Conservation (phyloP, 169 alveolate genomes). For the Amoebophrya sp. region DNA sequence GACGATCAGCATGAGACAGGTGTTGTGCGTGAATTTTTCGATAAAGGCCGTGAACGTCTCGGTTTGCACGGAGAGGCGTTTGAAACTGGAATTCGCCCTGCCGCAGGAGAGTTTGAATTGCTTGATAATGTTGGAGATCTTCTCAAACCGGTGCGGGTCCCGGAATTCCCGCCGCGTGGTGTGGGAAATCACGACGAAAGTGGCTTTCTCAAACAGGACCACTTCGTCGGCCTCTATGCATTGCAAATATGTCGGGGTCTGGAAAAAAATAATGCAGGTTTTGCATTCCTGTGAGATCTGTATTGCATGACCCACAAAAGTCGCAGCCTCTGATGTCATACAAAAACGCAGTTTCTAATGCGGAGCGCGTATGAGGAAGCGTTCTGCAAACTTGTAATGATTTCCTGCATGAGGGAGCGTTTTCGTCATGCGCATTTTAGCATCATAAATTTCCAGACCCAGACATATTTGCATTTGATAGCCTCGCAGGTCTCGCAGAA, state of each 20-base stretch:
- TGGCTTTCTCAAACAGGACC: slow-evolving; percentile 84
- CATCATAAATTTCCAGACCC: too few species aligned
- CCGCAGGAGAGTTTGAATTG: slow-evolving; percentile 40
- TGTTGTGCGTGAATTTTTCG: background rate
- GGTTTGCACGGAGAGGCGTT: background rate
- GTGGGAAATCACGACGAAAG: slow-evolving; percentile 80
- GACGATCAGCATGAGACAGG: background rate
- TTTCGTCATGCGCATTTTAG: too few species aligned
- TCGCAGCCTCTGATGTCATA: too few species aligned
- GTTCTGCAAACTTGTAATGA: too few species aligned
- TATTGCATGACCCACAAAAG: too few species aligned
- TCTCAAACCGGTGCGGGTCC: slow-evolving; percentile 81
- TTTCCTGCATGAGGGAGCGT: too few species aligned
- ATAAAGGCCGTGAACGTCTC: background rate
- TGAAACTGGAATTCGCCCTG: background rate
- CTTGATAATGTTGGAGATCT: slow-evolving; percentile 81
- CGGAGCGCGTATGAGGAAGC: too few species aligned
- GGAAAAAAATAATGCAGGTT: too few species aligned
- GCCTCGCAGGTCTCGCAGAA: slow-evolving; percentile 67
- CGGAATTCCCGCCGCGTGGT: slow-evolving; percentile 53
- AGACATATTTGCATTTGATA: too few species aligned
- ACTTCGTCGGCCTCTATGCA: slow-evolving; percentile 88
- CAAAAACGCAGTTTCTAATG: too few species aligned
- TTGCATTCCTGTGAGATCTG: too few species aligned
- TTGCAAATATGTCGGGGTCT: too few species aligned